Conservation (phyloP, 2,329 filamentous ascomycete species). For the Pseudogymnoascus sp. region DNA sequence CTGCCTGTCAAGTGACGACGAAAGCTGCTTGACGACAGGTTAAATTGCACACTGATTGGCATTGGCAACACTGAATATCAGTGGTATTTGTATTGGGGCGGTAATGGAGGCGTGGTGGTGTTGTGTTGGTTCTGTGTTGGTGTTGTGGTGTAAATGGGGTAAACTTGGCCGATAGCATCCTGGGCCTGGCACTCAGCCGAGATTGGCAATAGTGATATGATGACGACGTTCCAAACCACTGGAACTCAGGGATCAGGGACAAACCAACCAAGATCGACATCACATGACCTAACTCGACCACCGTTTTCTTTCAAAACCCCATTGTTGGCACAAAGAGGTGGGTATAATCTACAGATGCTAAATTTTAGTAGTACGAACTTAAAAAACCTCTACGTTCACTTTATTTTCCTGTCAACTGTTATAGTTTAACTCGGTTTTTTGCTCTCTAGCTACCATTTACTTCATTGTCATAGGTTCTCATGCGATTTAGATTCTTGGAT, state of each 20-base stretch:
- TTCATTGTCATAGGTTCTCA: background rate
- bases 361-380: background rate
- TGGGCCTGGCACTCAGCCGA: slow-evolving; percentile 7
- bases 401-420: background rate
- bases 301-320: background rate
- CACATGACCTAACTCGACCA: background rate
- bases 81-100: background rate
- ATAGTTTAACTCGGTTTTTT: background rate
- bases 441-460: background rate
- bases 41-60: background rate
- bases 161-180: background rate
- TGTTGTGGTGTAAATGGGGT: slow-evolving; percentile 8
- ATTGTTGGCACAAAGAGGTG: slow-evolving; percentile 5
- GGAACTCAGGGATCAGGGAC: slow-evolving; percentile 6
- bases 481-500: background rate
- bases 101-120: background rate
- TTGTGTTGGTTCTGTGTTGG: background rate
- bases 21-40: background rate
- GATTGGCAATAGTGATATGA: slow-evolving; percentile 8
- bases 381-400: background rate
- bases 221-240: slow-evolving; percentile 2
- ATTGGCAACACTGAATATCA: background rate
- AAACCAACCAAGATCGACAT: background rate
- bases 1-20: background rate
- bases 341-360: slow-evolving; percentile 3